Percentiles rank a stretch among this genome's conserved stretches.
phyloP scores from a whole-genome alignment of 106 monocot genomes.

The Ottelia alismoides region DNA sequence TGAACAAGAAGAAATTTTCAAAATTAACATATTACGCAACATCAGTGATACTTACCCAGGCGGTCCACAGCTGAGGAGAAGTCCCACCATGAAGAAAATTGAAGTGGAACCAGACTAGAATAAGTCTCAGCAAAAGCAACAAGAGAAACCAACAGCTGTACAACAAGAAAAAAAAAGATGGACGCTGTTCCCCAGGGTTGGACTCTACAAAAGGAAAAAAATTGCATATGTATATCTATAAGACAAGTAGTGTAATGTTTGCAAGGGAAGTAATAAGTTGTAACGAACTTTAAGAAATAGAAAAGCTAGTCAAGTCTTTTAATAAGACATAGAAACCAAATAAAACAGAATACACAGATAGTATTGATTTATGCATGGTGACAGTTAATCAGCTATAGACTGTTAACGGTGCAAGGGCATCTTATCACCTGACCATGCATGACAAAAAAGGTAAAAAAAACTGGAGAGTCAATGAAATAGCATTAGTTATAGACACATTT shows the following conservation, averaged over 20 bases:
- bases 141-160: constrained; percentile 48
- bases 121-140: constrained; percentile 49
- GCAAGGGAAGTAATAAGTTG: neutral
- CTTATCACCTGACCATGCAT: too few relatives aligned
- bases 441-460: too few relatives aligned
- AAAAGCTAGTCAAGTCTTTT: too few relatives aligned
- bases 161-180: constrained; percentile 52
- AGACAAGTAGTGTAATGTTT: neutral
- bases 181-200: constrained; percentile 63
- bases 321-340: neutral
- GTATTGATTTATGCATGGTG: neutral
- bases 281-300: neutral
- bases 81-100: constrained; percentile 51
- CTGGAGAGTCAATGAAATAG: too few relatives aligned
- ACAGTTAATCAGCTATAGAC: neutral
- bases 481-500: too few relatives aligned
- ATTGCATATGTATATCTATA: constrained; percentile 1
- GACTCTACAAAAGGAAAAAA: constrained; percentile 23
- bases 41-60: constrained; percentile 32
- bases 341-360: neutral
- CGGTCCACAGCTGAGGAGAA: constrained; percentile 29
- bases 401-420: neutral
- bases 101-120: constrained; percentile 24
- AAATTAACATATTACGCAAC: neutral
- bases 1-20: neutral